Evolutionary conservation across 2,329 filamentous ascomycete species (phyloP), one percentile per base, ranked within the genome.

Genomic region (Botrytis tulipae): DNA sequence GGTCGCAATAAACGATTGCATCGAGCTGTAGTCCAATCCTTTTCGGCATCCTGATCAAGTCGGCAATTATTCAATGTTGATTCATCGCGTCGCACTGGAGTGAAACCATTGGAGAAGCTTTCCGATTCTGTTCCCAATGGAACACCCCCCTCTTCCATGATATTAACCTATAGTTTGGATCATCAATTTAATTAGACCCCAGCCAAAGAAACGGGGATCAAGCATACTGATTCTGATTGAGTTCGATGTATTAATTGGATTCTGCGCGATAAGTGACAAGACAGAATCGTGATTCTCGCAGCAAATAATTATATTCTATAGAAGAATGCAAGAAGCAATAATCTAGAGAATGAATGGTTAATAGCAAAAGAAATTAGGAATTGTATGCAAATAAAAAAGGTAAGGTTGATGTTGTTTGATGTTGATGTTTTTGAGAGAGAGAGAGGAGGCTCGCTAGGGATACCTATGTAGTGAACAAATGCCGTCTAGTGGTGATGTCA

Each of bases 1-100:
- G 83, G 82, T 46, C 84, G 83, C 48, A 85, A 80, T 60, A 85
- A 76, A 35, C 84, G 82, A 71, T 84, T 81, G 71, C 84, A 85
- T 73, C 84, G 81, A 48, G 83, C 80, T 35, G 84, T 79, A 18
- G 83, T 85, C 84, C 84, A 82, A 74, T 80, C 78, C 68, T 78
- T 76, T 61, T 77, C 76, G 20, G 69, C 63, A 59, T 78, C 76
- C 18, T 74, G 72, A 48, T 75, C 54, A 32, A 75, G 68, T 61
- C 68, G 71, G 54, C 76, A 76, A 20, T 71, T 70, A 60, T 77
- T 79, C 29, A 77, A 70, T 7, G 77, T 77, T 7, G 74, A 76
- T 62, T 76, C 75, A 71, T 75, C 75, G 61, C 79, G 74, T 67
- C 78, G 75, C 10, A 80, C 76, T 22, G 80, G 78, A 65, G 80